Evolutionary conservation across 2,329 filamentous ascomycete genomes (phyloP), one percentile per base, ranked within the genome.

Genomic region (Sarocladium brachiariae): DNA sequence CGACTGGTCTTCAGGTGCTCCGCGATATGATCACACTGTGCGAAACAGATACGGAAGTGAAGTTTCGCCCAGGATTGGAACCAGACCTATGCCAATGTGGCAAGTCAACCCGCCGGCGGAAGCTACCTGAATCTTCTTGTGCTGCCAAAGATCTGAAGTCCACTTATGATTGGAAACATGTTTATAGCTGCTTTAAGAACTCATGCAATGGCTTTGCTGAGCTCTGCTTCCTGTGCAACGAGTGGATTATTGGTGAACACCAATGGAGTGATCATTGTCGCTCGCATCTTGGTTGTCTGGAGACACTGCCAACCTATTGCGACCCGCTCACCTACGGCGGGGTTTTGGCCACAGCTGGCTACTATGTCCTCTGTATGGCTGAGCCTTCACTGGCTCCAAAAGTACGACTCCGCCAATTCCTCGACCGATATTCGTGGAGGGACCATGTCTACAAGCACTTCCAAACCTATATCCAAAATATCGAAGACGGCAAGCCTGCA

Each of bases 211-310:
- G 34, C 34, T 37, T 37, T 18, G 7, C 34, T 37, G 34, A 37
- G 16, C 34, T 37, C 34, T 37, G 34, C 34, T 37, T 37, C 34
- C 34, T 37, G 34, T 37, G 34, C 34, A 37, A 37, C 34, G 8
- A 37, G 34, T 37, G 34, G 34, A 37, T 37, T n/a, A 37, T 37
- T 37, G 16, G 34, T 37, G 34, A 37, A 37, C 34, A 37, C 9
- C 11, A 37, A 37, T 37, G 34, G 34, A 37, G 34, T 37, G 34
- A 37, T 37, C 34, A 37, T 37, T 37, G 34, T 37, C 34, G 34
- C 34, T 37, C 34, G 34, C 34, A 37, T 37, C 34, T 37, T 37
- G 34, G 18, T 37, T 37, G 11, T 37, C 34, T n/a, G 34, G 34
- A 37, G 34, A 37, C 34, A 8, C 18, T 37, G 34, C 34, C 34